Base-by-base conservation (phyloP, 2,329 filamentous ascomycete genomes). In the Esteya vermicola region DNA sequence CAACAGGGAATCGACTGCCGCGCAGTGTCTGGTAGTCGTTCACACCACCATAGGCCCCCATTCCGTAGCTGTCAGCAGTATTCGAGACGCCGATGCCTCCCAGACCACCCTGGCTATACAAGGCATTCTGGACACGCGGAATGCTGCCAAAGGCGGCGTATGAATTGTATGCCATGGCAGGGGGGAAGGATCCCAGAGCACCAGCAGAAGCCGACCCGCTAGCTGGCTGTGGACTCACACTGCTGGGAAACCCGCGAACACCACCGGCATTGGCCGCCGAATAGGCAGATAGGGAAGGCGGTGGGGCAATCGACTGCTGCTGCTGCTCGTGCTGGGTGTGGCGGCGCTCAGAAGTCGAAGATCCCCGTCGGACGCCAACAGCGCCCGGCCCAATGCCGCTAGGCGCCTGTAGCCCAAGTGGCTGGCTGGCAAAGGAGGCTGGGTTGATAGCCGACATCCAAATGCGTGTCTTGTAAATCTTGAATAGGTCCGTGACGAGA, bases 401-500 rank as follows among this genome's bases (percentile, higher is more conserved):
- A 2, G 80, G 76, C 3, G 78, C 75, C 54, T 80, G 78, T 19
- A 86, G 64, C 21, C 81, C 81, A 36, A 84, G 66, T 4, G 76
- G 77, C 16, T 83, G 81, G 46, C 78, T 88, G 20, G 83, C 83
- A 58, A 96, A 95, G 0, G 89, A 95, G 6, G 89, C 91, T 8
- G 91, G 91, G 56, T 98, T 98, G 59, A 98, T 93, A 4, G 91
- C 91, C 5, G 89, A 96, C 85, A 98, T 94, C 91, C 91, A 98
- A 52, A 98, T 98, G 51, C 93, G 78, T 19, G 89, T 94, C 67
- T 98, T 98, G 70, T 96, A 98, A 46, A 96, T 89, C 62, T 96
- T 96, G 72, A 96, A 98, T 12, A 98, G 70, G 56, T 98, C 91
- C 0, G 88, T 94, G 39, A 98, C 91, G 14, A 98, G 75, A 3